These are phyloP conservation scores for Pugionium cornutum DNA, from an alignment of 345 rosid species.

Conservation along the genomic window DNA sequence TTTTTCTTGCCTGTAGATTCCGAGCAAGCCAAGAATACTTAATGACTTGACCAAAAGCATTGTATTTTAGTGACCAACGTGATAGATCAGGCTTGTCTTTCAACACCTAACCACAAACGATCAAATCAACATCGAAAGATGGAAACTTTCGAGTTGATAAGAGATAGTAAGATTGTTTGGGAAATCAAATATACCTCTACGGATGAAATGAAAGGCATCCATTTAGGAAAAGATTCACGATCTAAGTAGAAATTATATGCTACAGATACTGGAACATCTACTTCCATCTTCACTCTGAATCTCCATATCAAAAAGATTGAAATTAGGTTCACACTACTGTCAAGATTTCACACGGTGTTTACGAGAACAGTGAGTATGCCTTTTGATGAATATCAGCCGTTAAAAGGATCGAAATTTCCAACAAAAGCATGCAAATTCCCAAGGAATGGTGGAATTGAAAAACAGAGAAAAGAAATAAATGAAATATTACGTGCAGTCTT, in stretches of 20 bases:
- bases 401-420: not conserved
- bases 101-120: constrained; percentile 48
- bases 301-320: not conserved
- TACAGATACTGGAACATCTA: constrained; percentile 42
- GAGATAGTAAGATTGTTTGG: not conserved
- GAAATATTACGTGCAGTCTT: constrained; percentile 77
- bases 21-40: constrained; percentile 96
- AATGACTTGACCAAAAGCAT: constrained; percentile 76
- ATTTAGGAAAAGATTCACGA: constrained; percentile 44
- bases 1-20: constrained; percentile 67
- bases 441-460: too few species aligned
- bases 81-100: constrained; percentile 87
- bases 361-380: too few species aligned
- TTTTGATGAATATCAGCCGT: not conserved
- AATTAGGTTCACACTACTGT: not conserved
- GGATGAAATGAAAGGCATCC: constrained; percentile 46
- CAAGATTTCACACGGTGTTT: too few species aligned
- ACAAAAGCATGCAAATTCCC: not conserved
- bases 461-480: not conserved
- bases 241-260: constrained; percentile 42
- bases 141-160: not conserved
- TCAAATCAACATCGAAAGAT: not conserved
- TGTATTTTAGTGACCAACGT: constrained; percentile 80
- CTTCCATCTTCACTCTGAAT: constrained; percentile 45
- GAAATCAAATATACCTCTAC: constrained; percentile 27